Base-by-base conservation (phyloP, 768 basidiomycete genomes). In the Tricholoma sp. region DNA sequence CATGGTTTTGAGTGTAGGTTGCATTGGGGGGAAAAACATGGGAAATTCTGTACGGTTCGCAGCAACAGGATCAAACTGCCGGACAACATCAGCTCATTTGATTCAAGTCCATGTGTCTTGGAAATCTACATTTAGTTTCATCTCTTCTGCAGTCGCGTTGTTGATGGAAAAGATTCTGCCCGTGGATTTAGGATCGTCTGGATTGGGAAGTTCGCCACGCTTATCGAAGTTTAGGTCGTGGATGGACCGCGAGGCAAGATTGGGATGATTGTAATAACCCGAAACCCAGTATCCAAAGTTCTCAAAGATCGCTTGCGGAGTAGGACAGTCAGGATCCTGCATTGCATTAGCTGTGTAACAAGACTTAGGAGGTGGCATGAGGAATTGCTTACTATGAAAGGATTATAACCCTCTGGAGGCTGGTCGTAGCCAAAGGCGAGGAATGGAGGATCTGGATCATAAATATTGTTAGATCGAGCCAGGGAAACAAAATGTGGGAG, bases 381-480 rank as follows among this genome's bases (percentile, higher is more conserved):
- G n/a, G 37, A 37, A 18, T 1, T 41, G 39, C 39, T 24, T 11
- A 24, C 36, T 49, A 53, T 32, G 18, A 58, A 11, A 9, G 57
- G 57, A 1, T 58, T 48, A 7, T 52, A 58, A 41, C 39, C 39
- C n/a, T 17, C 39, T 41, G 39, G 39, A 17, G 39, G 39, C n/a
- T 41, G 11, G 54, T 53, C 20, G 52, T 67, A 10, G 63, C 72
- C 75, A 32, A 73, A 65, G 1, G 72, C 63, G 12, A 62, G 34
- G 41, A 53, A 56, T 2, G 74, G 70, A 11, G 74, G 69, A 56
- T 76, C 74, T 75, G 51, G 3, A 24, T 10, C 29, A 41, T 2
- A 32, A 15, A 37, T 20, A 28, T 33, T 52, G 17, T 53, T 13
- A 28, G 7, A 3, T 15, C 45, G 15, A 17, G 12, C 31, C 20